Evolutionary conservation across 83 land plant genomes (phyloP).

Genomic region (Isoetes engelmannii): DNA sequence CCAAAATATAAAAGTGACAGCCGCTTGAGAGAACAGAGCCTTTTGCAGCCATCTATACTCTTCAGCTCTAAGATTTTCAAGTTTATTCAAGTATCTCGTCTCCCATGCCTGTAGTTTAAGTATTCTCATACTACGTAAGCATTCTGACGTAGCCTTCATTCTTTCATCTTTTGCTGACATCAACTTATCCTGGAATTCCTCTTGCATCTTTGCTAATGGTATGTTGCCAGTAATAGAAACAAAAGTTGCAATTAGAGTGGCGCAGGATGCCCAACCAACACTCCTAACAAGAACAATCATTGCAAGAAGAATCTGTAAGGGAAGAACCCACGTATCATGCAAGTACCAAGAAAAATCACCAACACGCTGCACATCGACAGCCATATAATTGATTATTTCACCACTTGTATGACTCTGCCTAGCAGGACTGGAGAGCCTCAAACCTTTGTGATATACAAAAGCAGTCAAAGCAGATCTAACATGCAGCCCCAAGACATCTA

Average conservation of each 20-base stretch:
- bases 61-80: constrained; percentile 61
- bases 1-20: constrained; percentile 84
- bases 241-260: constrained; percentile 67
- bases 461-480: constrained; percentile 83
- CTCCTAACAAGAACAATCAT: constrained; percentile 66
- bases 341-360: constrained; percentile 95
- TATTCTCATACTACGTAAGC: constrained; percentile 81
- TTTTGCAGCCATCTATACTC: constrained; percentile 74
- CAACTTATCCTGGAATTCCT: constrained; percentile 71
- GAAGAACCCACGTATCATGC: constrained; percentile 95
- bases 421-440: constrained; percentile 64
- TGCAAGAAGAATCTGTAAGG: constrained; percentile 80
- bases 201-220: constrained; percentile 76
- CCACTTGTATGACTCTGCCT: constrained; percentile 85
- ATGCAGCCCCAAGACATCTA: constrained; percentile 86
- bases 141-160: constrained; percentile 89
- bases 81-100: constrained; percentile 47
- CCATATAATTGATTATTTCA: constrained; percentile 97
- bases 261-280: constrained; percentile 77
- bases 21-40: constrained; percentile 69
- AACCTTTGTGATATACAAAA: constrained; percentile 82
- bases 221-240: constrained; percentile 60
- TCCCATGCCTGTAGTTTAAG: constrained; percentile 98
- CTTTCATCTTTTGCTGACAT: constrained; percentile 95
- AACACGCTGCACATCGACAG: constrained; percentile 93